Evolutionary conservation across 495 filamentous ascomycete genomes (phyloP).

Genomic region (Pyrenopolyporus hunteri): DNA sequence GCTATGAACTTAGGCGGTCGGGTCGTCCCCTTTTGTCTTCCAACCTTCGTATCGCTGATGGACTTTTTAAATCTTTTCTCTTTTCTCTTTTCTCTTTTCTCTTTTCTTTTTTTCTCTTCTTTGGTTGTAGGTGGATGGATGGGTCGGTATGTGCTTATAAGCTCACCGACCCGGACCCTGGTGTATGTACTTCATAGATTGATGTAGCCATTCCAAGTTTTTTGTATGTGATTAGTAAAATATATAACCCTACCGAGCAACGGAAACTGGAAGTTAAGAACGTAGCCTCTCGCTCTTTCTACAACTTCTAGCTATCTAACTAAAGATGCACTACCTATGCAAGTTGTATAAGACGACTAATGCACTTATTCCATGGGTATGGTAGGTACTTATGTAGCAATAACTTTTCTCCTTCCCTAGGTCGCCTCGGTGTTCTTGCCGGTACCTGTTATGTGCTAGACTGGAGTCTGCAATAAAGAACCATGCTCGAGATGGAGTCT

Average conservation of each 20-base stretch:
- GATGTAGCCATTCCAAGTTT: slow-evolving; percentile 21
- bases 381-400: too few species aligned
- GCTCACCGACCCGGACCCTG: background rate
- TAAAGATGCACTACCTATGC: slow-evolving; percentile 12
- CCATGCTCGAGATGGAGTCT: background rate
- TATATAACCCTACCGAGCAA: too few species aligned
- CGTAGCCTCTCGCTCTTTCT: background rate
- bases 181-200: slow-evolving; percentile 9
- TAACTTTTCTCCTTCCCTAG: too few species aligned
- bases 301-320: background rate
- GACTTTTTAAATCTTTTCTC: background rate
- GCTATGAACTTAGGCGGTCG: slow-evolving; percentile 22
- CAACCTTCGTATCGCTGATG: background rate
- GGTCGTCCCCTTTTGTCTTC: slow-evolving; percentile 25
- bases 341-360: slow-evolving; percentile 15
- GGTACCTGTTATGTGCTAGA: background rate
- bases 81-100: background rate
- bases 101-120: too few species aligned
- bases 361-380: slow-evolving; percentile 17
- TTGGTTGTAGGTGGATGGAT: too few species aligned
- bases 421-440: background rate
- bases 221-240: slow-evolving; percentile 1
- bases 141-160: too few species aligned
- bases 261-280: too few species aligned
- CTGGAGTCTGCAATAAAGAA: background rate